phyloP scores from a whole-genome alignment of 108 stramenopile genomes.

The Nitzschia sp. region DNA sequence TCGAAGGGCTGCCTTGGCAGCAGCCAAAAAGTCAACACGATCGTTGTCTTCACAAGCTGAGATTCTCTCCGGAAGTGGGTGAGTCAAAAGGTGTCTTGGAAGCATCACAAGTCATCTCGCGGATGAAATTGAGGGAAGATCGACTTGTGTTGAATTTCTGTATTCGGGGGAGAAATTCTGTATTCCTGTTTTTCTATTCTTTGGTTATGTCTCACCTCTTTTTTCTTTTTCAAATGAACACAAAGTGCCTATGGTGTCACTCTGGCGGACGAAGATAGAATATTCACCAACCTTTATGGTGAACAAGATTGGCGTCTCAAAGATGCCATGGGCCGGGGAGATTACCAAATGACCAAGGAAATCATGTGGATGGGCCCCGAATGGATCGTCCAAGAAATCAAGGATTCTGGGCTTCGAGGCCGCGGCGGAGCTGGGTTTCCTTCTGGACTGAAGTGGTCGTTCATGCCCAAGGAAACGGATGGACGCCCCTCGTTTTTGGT shows the following conservation, averaged over 20 bases:
- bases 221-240: background rate
- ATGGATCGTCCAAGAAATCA: constrained; percentile 99
- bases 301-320: constrained; percentile 98
- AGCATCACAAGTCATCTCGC: no score
- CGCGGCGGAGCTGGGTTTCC: constrained; percentile 99
- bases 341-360: constrained; percentile 96
- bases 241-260: constrained; percentile 76
- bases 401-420: constrained; percentile 97
- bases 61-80: constrained; percentile 54
- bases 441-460: constrained; percentile 99
- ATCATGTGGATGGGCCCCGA: constrained; percentile 99
- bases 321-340: constrained; percentile 94
- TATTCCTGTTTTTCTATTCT: constrained; percentile 2
- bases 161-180: constrained; percentile 8
- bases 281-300: constrained; percentile 99
- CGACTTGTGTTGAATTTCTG: background rate
- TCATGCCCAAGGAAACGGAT: constrained; percentile 99
- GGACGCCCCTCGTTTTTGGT: constrained; percentile 98
- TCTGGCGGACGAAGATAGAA: constrained; percentile 98
- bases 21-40: constrained; percentile 22
- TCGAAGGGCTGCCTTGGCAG: constrained; percentile 18
- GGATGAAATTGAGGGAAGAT: constrained; percentile 4
- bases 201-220: background rate
- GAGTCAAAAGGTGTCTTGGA: constrained; percentile 15
- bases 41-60: constrained; percentile 41